Evolutionary conservation across 345 rosid genomes (phyloP), one percentile per base, ranked within the genome.

Genomic region (Brassica cretica): DNA sequence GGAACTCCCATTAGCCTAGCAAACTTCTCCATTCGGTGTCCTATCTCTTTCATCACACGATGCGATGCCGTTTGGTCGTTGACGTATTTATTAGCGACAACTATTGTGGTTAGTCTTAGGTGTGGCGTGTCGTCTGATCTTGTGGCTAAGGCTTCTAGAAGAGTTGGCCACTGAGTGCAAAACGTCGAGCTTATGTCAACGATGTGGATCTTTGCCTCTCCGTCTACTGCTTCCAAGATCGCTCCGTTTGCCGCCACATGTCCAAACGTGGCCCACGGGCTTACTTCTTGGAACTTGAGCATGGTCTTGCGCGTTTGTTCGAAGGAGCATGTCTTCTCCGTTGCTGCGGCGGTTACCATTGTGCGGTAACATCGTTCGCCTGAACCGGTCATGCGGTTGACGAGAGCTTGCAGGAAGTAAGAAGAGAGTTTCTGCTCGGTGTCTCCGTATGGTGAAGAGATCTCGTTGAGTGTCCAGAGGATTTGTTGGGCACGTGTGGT

Each of bases 1-100:
- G 99, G 98, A 6, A 95, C 98, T 1, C 99, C 98, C 99, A 95
- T 95, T 12, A 95, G 91, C 82, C 98, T 80, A 6, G 99, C 99
- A 18, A 95, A 95, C 66, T 90, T 95, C 68, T 90, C 99, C 99
- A 95, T 93, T 37, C 99, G 69, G 71, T 76, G 82, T 3, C 96
- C 90, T 2, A 95, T 95, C 84, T 95, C 99, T 83, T 90, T 93
- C 99, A 95, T 93, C 55, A 95, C 87, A 71, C 83, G 83, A 53
- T 88, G 92, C 11, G 78, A 83, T 5, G 87, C 72, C 3, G 86
- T 62, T 19, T 81, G 84, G 30, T 77, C 82, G 11, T 81, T 85
- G 0, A 66, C 73, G 5, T 80, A 68, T 63, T 83, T 87, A 56
- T 78, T 76, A 0, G 86, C 75, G 1, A 86, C 72, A 4, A 91